Conservation (phyloP, 2,329 filamentous ascomycete genomes). For the Cladophialophora chaetospira region DNA sequence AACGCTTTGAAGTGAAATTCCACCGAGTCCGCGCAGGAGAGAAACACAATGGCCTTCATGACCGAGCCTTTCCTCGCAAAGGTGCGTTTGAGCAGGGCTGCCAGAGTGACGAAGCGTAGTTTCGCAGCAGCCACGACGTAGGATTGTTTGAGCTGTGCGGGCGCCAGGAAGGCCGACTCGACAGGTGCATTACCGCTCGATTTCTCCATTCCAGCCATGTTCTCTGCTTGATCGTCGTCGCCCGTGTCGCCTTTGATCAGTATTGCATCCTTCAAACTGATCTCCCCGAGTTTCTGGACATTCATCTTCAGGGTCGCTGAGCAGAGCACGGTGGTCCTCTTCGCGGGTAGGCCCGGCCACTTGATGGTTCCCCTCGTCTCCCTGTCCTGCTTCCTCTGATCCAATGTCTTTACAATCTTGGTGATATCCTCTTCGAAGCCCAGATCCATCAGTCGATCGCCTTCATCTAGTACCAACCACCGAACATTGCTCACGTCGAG, state of each 20-base stretch:
- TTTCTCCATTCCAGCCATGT: constrained; percentile 41
- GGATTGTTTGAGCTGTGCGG: constrained; percentile 89
- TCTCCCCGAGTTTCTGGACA: constrained; percentile 88
- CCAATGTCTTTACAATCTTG: constrained; percentile 78
- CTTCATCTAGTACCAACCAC: constrained; percentile 94
- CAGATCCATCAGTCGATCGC: constrained; percentile 96
- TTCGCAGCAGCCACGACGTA: constrained; percentile 88
- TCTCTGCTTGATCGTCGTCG: constrained; percentile 50
- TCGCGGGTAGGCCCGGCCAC: constrained; percentile 67
- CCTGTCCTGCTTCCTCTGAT: constrained; percentile 55
- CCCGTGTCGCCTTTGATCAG: constrained; percentile 73
- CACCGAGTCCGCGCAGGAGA: constrained; percentile 94
- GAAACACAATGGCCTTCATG: constrained; percentile 96
- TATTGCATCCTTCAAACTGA: constrained; percentile 88
- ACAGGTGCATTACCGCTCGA: constrained; percentile 50
- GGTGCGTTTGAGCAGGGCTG: constrained; percentile 79
- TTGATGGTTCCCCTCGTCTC: constrained; percentile 50
- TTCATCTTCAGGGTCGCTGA: constrained; percentile 98
- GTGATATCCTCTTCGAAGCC: constrained; percentile 94
- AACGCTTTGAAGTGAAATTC: constrained; percentile 94
- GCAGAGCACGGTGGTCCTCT: constrained; percentile 82
- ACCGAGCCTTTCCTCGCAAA: constrained; percentile 87
- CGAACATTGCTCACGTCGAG: constrained; percentile 85
- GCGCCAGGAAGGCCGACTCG: constrained; percentile 70
- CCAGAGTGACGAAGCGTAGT: constrained; percentile 82